Conservation (phyloP, 331 rosid genomes). For the Rosa hybrid region DNA sequence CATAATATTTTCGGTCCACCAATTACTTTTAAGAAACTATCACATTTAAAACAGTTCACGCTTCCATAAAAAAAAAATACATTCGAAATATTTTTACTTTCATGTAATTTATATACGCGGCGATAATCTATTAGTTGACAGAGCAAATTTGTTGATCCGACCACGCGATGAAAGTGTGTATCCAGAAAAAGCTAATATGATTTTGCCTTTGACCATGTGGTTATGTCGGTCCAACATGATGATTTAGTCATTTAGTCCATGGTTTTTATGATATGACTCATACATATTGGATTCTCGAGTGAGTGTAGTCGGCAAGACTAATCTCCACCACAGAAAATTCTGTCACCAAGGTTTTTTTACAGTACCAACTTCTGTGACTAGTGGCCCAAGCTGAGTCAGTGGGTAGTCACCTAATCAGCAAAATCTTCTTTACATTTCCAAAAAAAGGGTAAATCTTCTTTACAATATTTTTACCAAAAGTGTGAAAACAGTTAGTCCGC, state of each 20-base stretch:
- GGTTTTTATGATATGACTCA: not conserved
- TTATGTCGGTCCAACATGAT: slow-evolving; percentile 2
- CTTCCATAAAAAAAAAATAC: not conserved
- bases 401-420: not conserved
- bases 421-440: not conserved
- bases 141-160: not conserved
- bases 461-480: not conserved
- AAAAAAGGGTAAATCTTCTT: not conserved
- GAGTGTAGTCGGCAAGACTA: not conserved
- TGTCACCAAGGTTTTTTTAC: not conserved
- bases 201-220: not conserved
- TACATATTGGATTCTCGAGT: not conserved
- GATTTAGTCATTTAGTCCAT: not conserved
- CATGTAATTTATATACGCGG: not conserved
- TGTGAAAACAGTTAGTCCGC: not conserved
- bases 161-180: not conserved
- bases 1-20: rapidly evolving
- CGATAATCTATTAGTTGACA: not conserved
- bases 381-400: slow-evolving; percentile 4
- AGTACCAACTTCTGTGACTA: not conserved
- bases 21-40: not conserved
- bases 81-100: not conserved
- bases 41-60: not conserved
- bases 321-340: not conserved
- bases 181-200: not conserved